phyloP scores from a whole-genome alignment of 495 filamentous ascomycete genomes.

The Penicillium mononematosum region DNA sequence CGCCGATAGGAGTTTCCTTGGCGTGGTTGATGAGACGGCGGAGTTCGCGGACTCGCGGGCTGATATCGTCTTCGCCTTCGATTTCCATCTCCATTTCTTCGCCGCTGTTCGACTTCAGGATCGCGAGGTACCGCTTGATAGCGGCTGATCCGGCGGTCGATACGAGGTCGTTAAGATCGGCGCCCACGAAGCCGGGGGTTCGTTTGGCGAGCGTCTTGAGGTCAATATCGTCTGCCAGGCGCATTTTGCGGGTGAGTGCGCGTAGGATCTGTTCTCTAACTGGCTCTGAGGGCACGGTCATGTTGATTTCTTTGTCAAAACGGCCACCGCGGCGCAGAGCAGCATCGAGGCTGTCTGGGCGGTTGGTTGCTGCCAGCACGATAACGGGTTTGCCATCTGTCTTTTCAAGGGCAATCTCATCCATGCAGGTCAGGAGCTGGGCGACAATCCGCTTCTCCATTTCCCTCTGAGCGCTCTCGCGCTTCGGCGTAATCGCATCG shows the following conservation, averaged over 20 bases:
- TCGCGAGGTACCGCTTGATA: constrained; percentile 57
- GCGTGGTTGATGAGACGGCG: constrained; percentile 55
- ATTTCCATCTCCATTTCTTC: constrained; percentile 58
- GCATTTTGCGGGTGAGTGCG: constrained; percentile 69
- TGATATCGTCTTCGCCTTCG: constrained; percentile 41
- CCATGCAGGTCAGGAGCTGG: constrained; percentile 87
- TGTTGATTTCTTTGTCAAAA: constrained; percentile 91
- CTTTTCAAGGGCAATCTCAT: constrained; percentile 75
- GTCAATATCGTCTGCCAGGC: constrained; percentile 69
- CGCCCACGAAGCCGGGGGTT: constrained; percentile 93
- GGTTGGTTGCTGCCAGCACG: constrained; percentile 89
- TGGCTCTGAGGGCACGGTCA: constrained; percentile 86
- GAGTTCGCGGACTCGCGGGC: constrained; percentile 48
- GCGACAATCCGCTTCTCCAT: constrained; percentile 98
- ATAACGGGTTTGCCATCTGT: constrained; percentile 88
- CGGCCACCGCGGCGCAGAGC: constrained; percentile 81
- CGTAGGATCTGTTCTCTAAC: constrained; percentile 82
- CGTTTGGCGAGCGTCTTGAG: constrained; percentile 78
- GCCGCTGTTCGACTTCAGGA: constrained; percentile 49
- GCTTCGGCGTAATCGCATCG: constrained; percentile 91
- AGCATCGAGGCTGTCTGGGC: constrained; percentile 86
- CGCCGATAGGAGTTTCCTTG: constrained; percentile 48
- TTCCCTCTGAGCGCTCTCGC: constrained; percentile 90
- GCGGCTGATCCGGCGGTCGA: constrained; percentile 67
- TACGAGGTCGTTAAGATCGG: constrained; percentile 85